Percentiles rank a stretch among this genome's conserved stretches.
phyloP scores from a whole-genome alignment of 108 stramenopile species.

The Chaetoceros muelleri region DNA sequence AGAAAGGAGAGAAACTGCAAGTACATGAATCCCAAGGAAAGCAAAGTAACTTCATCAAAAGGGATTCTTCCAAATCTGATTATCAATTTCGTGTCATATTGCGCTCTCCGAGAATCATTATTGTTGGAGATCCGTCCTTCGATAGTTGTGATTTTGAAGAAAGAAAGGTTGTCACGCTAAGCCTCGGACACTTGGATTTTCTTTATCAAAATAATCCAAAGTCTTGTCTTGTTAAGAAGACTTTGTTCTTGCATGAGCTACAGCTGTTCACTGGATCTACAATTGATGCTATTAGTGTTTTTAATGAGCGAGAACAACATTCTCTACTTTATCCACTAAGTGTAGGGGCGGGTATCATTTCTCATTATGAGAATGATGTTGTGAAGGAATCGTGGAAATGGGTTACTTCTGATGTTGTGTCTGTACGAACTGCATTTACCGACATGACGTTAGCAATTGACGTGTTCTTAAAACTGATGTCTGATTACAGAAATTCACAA shows the following conservation, averaged over 20 bases:
- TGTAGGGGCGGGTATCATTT: not conserved
- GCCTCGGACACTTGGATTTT: constrained; percentile 35
- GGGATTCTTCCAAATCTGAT: not conserved
- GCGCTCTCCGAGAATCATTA: constrained; percentile 31
- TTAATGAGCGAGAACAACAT: not conserved
- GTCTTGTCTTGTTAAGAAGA: constrained; percentile 2
- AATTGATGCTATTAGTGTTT: not conserved
- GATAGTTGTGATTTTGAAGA: not conserved
- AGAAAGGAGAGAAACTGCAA: constrained; percentile 8
- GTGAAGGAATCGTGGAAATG: not conserved
- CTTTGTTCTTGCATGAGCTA: constrained; percentile 30
- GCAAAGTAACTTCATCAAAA: constrained; percentile 6
- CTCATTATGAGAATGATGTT: not conserved
- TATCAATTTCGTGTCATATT: constrained; percentile 43
- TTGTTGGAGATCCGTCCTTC: constrained; percentile 16
- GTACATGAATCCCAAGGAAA: not conserved
- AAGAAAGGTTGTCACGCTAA: constrained; percentile 23
- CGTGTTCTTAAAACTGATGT: constrained; percentile 25
- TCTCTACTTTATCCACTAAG: not conserved
- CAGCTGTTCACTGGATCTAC: constrained; percentile 22
- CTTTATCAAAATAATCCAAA: constrained; percentile 18
- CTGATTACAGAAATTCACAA: not conserved
- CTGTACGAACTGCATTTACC: constrained; percentile 46
- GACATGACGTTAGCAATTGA: constrained; percentile 46
- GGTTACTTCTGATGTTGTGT: constrained; percentile 30